A percentile compares a stretch with the other conserved stretches of the same genome.
phyloP scores from a whole-genome alignment of 345 rosid genomes.

The Eucalyptus victrix region DNA sequence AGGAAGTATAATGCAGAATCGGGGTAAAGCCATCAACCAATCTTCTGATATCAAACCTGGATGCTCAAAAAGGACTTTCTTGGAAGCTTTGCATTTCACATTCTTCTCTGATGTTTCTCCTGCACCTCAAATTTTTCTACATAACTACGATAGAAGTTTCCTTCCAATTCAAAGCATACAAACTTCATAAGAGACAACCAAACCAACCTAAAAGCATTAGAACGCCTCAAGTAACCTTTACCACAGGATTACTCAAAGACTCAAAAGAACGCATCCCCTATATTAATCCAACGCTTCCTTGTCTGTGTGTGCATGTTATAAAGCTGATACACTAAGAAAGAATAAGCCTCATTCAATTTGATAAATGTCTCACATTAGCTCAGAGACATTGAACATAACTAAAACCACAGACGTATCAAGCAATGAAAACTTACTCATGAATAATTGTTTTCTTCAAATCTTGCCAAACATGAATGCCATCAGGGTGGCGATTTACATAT shows the following conservation, averaged over 20 bases:
- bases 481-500: slow-evolving; percentile 44
- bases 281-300: not conserved
- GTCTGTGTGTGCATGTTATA: not conserved
- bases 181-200: not conserved
- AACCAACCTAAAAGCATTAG: not conserved
- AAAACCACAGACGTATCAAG: not conserved
- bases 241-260: not conserved
- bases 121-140: not conserved
- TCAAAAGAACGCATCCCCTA: not conserved
- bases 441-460: slow-evolving; percentile 23
- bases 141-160: not conserved
- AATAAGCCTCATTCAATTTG: not conserved
- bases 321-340: not conserved
- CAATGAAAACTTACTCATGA: not conserved
- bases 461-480: slow-evolving; percentile 53
- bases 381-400: not conserved
- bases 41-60: not conserved
- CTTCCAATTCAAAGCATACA: not conserved
- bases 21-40: not conserved
- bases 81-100: not conserved
- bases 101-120: not conserved
- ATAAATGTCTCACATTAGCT: not conserved
- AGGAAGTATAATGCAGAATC: not conserved
- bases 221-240: not conserved
- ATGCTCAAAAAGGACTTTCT: not conserved